Conservation (phyloP, 2,329 filamentous ascomycete species). For the Pestalotiopsis sp. region DNA sequence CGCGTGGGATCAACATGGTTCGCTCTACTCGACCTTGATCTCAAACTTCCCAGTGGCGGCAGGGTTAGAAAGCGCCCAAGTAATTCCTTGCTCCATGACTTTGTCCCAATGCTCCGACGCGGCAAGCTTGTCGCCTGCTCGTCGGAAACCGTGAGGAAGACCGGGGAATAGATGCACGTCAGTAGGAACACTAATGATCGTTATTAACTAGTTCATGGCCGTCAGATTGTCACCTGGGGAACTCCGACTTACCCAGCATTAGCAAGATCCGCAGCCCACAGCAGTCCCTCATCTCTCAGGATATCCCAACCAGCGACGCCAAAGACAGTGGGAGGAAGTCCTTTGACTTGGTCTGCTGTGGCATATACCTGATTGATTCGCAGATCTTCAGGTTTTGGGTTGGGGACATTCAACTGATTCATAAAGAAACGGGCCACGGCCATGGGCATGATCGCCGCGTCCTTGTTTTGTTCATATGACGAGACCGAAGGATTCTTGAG, state of each 20-base stretch:
- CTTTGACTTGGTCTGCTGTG: slow-evolving; percentile 9
- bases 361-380: slow-evolving; percentile 42
- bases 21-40: not conserved
- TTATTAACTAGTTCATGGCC: not conserved
- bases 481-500: slow-evolving; percentile 42
- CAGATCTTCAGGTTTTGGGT: slow-evolving; percentile 32
- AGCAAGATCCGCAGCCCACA: slow-evolving; percentile 7
- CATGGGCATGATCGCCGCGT: slow-evolving; percentile 53
- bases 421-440: slow-evolving; percentile 35
- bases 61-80: slow-evolving; percentile 4
- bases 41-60: not conserved
- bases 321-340: slow-evolving; percentile 15
- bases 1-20: too few relatives aligned
- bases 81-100: slow-evolving; percentile 15
- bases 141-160: slow-evolving; percentile 14
- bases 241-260: slow-evolving; percentile 12
- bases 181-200: slow-evolving; percentile 9
- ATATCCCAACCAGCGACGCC: slow-evolving; percentile 13
- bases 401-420: slow-evolving; percentile 29
- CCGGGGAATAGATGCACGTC: slow-evolving; percentile 15
- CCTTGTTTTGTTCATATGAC: slow-evolving; percentile 45
- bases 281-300: slow-evolving; percentile 11
- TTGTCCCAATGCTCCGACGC: slow-evolving; percentile 11
- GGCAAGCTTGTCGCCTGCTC: slow-evolving; percentile 6
- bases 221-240: not conserved